phyloP scores from a whole-genome alignment of 805 yeast genomes.

The Blastobotrys attinorum region DNA sequence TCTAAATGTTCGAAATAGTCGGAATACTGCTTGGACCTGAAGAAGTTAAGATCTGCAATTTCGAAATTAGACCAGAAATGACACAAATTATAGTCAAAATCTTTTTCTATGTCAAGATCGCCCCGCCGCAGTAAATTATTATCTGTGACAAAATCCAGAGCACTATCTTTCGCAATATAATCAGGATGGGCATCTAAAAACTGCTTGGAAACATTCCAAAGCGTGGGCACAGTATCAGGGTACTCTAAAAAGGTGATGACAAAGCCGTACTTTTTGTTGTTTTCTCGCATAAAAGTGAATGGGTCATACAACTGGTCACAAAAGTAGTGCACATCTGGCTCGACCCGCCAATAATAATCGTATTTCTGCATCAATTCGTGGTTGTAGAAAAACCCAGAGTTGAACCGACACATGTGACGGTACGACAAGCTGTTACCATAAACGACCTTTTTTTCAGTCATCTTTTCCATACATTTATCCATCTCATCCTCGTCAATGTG shows the following conservation, averaged over 20 bases:
- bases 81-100: conserved; percentile 66
- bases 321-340: conserved; percentile 80
- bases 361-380: conserved; percentile 64
- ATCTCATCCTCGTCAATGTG: conserved; percentile 56
- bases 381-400: conserved; percentile 83
- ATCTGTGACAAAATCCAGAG: conserved; percentile 49
- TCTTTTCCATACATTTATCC: conserved; percentile 36
- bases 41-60: conserved; percentile 65
- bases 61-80: conserved; percentile 89
- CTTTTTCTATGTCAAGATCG: conserved; percentile 37
- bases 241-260: conserved; percentile 79
- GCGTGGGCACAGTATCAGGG: conserved; percentile 73
- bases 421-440: conserved; percentile 63
- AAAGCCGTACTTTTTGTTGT: conserved; percentile 77
- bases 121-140: conserved; percentile 37
- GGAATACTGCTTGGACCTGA: conserved; percentile 61
- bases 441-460: conserved; percentile 40
- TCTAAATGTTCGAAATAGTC: conserved; percentile 64
- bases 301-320: conserved; percentile 76
- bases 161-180: conserved; percentile 54
- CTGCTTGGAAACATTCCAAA: conserved; percentile 69
- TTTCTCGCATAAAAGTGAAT: conserved; percentile 67
- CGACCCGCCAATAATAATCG: conserved; percentile 92
- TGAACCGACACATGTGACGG: conserved; percentile 93
- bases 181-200: conserved; percentile 54